phyloP scores from a whole-genome alignment of 2,329 filamentous ascomycete species.

The Alternaria brassicicola region DNA sequence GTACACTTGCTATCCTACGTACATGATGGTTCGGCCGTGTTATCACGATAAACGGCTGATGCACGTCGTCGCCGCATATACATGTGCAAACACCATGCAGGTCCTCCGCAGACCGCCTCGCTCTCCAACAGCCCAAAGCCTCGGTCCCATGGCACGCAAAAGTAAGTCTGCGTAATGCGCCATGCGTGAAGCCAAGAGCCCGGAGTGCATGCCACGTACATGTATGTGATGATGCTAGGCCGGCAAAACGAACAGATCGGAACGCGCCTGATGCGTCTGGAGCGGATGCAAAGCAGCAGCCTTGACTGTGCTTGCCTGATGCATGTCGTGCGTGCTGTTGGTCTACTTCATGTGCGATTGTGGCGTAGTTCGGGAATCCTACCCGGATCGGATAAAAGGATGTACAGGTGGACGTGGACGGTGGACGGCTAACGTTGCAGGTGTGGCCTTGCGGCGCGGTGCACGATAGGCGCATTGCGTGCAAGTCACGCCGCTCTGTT shows the following conservation, averaged over 20 bases:
- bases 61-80: not conserved
- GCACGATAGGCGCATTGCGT: slow-evolving; percentile 7
- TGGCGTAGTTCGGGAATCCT: slow-evolving; percentile 13
- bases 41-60: not conserved
- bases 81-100: not conserved
- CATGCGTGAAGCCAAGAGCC: not conserved
- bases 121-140: not conserved
- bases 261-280: slow-evolving; percentile 3
- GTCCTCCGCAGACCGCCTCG: not conserved
- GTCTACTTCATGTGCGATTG: not conserved
- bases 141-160: not conserved
- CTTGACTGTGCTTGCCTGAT: not conserved
- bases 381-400: slow-evolving; percentile 13
- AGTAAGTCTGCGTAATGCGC: slow-evolving; percentile 5
- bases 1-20: not conserved
- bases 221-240: not conserved
- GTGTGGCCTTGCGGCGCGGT: not conserved
- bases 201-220: not conserved
- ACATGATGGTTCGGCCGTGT: not conserved
- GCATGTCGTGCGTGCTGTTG: not conserved
- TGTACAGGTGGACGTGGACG: slow-evolving; percentile 1
- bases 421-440: slow-evolving; percentile 11
- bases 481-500: slow-evolving; percentile 11
- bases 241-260: not conserved
- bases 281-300: not conserved